Evolutionary conservation across 352 stramenopile genomes (phyloP), one percentile per base, ranked within the genome.

Genomic region (Globisporangium carolinianum): DNA sequence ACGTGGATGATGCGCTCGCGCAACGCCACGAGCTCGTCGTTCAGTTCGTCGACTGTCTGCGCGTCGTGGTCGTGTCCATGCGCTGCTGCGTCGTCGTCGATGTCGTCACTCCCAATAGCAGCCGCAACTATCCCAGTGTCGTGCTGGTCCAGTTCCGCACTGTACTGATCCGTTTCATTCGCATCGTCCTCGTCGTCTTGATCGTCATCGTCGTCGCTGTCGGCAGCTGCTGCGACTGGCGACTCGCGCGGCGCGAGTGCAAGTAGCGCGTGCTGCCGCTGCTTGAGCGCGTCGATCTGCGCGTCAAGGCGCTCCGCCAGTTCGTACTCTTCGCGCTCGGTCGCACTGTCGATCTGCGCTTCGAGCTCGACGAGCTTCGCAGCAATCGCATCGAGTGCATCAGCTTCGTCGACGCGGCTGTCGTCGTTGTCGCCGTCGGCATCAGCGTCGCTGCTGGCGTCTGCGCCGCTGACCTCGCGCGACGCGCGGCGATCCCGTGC

Each of bases 321-420:
- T 47, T 94, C 84, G 55, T 94, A 91, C 2, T 94, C 73, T 60
- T 94, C 84, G 36, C 87, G 85, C 50, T 89, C 82, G 0, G 84
- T 94, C 3, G 84, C 84, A 35, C 76, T 65, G 46, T 94, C 79
- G 41, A 94, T 91, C 61, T 82, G 63, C 8, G 43, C 52, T 53
- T 94, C 84, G 1, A 94, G 66, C 42, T 87, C 68, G 5, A 64
- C 65, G 14, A 94, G 63, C 55, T 89, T 83, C 4, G 66, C 65
- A 7, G 64, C 58, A 36, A 91, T 83, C n/a, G 78, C 78, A 51
- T 90, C 75, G 6, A 87, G 55, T 11, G 62, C 61, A 5, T 32
- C 24, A 2, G 24, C 24, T 32, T 32, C 24, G 24, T 32, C 24
- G 24, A 32, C 24, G 24, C 24, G 24, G 24, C 60, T 66, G 53